Conservation (phyloP, 257 asterid genomes). For the Prunella vulgaris region DNA sequence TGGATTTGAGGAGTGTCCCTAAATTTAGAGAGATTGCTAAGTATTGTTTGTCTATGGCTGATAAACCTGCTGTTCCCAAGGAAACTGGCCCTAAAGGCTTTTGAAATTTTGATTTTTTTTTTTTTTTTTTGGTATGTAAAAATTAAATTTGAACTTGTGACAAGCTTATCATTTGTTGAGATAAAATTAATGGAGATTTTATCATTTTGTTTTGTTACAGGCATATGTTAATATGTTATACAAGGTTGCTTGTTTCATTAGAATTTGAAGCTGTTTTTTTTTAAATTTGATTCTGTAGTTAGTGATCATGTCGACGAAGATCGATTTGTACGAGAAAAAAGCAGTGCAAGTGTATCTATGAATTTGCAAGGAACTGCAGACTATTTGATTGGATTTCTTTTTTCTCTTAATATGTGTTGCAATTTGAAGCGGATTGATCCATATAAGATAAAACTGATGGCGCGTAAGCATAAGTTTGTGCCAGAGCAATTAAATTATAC, state of each 20-base stretch:
- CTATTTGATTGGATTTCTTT: no score
- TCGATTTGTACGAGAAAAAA: no score
- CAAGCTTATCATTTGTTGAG: background rate
- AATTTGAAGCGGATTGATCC: no score
- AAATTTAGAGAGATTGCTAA: constrained; percentile 94
- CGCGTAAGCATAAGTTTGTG: no score
- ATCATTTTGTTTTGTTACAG: background rate
- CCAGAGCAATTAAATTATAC: no score
- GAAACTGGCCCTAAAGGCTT: constrained; percentile 61
- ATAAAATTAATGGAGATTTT: background rate
- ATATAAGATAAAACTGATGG: no score
- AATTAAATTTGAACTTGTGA: background rate
- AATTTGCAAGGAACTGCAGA: no score
- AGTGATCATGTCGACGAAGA: background rate
- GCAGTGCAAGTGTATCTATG: no score
- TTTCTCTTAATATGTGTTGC: no score
- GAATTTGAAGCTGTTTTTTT: background rate
- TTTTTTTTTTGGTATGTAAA: background rate
- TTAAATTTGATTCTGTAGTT: background rate
- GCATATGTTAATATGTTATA: background rate
- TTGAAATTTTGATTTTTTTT: constrained; percentile 19
- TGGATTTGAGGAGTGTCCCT: constrained; percentile 93
- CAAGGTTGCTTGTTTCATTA: background rate
- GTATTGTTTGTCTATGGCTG: constrained; percentile 74
- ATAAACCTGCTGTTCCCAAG: constrained; percentile 39